phyloP scores from a whole-genome alignment of 148 eudicot genomes.

The Oxyria digyna region DNA sequence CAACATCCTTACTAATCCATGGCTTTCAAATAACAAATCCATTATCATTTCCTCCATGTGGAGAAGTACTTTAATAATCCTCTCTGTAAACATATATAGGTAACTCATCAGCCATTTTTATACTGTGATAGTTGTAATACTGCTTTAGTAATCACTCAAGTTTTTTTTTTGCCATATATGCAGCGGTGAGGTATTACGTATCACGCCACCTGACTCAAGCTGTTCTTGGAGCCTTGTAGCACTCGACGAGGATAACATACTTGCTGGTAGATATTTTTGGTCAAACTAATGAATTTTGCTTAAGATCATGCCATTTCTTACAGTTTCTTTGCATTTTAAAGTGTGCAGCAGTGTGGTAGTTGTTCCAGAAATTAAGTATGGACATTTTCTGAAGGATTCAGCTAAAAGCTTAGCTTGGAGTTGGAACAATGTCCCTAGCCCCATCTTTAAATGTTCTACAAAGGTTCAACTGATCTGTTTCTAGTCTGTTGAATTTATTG shows the following conservation, averaged over 20 bases:
- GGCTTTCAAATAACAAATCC: constrained; percentile 86
- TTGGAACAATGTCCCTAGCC: constrained; percentile 70
- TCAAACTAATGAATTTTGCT: neutral
- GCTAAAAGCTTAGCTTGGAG: constrained; percentile 45
- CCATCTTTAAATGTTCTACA: constrained; percentile 46
- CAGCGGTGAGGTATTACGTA: constrained; percentile 58
- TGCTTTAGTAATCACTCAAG: constrained; percentile 7
- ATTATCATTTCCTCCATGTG: constrained; percentile 69
- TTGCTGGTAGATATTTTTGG: constrained; percentile 48
- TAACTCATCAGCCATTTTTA: constrained; percentile 8
- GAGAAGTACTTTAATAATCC: constrained; percentile 66
- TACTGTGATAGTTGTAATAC: neutral
- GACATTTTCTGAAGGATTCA: constrained; percentile 28
- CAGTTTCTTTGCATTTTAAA: constrained; percentile 17
- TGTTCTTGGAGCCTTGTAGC: constrained; percentile 71
- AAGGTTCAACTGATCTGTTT: no score
- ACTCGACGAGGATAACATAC: constrained; percentile 64
- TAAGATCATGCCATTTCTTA: neutral
- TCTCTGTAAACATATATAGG: constrained; percentile 67
- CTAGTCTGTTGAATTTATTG: no score
- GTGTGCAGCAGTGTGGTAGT: constrained; percentile 64
- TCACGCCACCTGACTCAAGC: constrained; percentile 45
- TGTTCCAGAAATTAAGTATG: constrained; percentile 71
- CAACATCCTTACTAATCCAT: constrained; percentile 41
- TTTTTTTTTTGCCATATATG: constrained; percentile 11